Evolutionary conservation across 345 rosid species (phyloP), one percentile per base, ranked within the genome.

Genomic region (Cochlearia excelsa): DNA sequence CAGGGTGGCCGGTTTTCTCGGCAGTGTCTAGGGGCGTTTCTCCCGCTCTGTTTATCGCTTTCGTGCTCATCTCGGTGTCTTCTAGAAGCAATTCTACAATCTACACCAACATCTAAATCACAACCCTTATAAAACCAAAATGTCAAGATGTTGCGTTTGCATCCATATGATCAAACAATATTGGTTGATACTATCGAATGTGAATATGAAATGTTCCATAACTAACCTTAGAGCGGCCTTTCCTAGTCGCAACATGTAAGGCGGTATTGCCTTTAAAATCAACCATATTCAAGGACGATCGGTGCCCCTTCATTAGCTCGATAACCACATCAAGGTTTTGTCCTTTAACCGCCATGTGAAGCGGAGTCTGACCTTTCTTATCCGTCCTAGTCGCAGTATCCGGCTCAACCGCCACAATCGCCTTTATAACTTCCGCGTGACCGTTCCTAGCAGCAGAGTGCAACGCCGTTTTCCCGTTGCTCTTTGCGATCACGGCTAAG

Each of bases 331-430:
- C 85, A 26, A 79, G 53, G 49, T 61, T 88, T 73, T 84, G 90
- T 5, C 96, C 98, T 70, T 91, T 91, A 45, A 74, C 95, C 4
- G 96, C 98, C 96, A 91, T 91, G 78, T 91, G 98, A 71, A 91
- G 87, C 37, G 98, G 81, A 0, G 98, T 91, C 71, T 88, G 98
- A 41, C 98, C 96, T 74, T 91, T 91, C 70, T 82, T 88, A 70
- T 91, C 98, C 5, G 77, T 79, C 73, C 98, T 76, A 1, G 67
- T 63, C 4, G 82, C 85, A 1, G 78, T 75, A 54, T 65, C 79
- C 1, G 86, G 89, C 74, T 91, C 96, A 66, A 56, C 77, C 1
- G 66, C 76, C 53, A 84, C 66, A 46, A 85, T 81, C n/a, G 82
- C 77, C 65, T 81, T 82, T 38, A 88, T 71, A n/a, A 88, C 96